Evolutionary conservation across 129 eudicot species (phyloP).

Genomic region (Ambrosia artemisiifolia): DNA sequence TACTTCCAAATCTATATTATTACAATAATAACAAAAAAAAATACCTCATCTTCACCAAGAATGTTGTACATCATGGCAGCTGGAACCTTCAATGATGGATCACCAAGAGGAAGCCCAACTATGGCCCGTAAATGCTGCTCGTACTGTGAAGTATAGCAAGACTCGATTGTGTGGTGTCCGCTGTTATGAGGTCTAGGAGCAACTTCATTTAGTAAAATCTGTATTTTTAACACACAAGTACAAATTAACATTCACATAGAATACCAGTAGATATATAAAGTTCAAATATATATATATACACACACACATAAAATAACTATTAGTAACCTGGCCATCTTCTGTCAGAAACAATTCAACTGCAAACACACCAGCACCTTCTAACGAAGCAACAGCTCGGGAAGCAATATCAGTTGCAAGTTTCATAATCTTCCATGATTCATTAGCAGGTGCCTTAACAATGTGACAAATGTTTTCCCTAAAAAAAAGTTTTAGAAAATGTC

Average conservation of each 20-base stretch:
- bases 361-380: slow-evolving; percentile 98
- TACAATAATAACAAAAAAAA: neutral
- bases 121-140: slow-evolving; percentile 97
- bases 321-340: slow-evolving; percentile 70
- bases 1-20: neutral
- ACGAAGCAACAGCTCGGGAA: slow-evolving; percentile 66
- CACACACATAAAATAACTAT: neutral
- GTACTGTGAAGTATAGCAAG: slow-evolving; percentile 88
- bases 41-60: slow-evolving; percentile 95
- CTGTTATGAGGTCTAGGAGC: slow-evolving; percentile 99
- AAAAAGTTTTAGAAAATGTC: neutral
- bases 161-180: slow-evolving; percentile 90
- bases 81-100: slow-evolving; percentile 91
- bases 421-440: slow-evolving; percentile 68
- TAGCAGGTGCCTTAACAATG: slow-evolving; percentile 93
- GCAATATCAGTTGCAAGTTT: slow-evolving; percentile 88
- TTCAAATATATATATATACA: neutral
- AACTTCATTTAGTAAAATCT: slow-evolving; percentile 93
- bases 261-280: neutral
- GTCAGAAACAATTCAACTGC: slow-evolving; percentile 91
- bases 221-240: slow-evolving; percentile 15
- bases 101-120: slow-evolving; percentile 97
- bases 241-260: neutral
- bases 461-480: slow-evolving; percentile 91
- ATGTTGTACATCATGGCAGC: slow-evolving; percentile 96